Evolutionary conservation across 192 early-diverging fungal species (phyloP).

Genomic region (Phlyctochytrium bullatum): DNA sequence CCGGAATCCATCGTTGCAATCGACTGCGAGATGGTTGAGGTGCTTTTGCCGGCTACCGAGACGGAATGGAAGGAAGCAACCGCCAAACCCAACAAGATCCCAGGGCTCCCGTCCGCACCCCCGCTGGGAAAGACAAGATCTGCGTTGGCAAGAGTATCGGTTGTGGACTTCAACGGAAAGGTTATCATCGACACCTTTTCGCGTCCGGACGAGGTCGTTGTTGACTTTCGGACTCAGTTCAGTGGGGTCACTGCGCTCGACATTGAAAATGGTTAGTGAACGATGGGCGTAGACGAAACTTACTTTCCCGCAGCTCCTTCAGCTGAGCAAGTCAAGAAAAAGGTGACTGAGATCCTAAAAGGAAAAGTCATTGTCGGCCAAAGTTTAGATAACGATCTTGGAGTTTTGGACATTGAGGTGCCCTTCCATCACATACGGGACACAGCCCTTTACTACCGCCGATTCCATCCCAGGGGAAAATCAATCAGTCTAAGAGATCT

Average conservation of each 20-base stretch:
- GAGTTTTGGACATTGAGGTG: constrained; percentile 28
- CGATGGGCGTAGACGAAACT: background rate
- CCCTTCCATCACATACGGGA: constrained; percentile 74
- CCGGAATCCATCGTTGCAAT: constrained; percentile 8
- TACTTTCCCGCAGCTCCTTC: constrained; percentile 15
- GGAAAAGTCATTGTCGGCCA: constrained; percentile 80
- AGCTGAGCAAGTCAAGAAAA: constrained; percentile 2
- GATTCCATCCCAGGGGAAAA: constrained; percentile 62
- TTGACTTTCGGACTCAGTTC: constrained; percentile 80
- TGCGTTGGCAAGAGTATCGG: constrained; percentile 73
- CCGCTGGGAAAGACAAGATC: constrained; percentile 64
- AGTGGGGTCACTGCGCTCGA: constrained; percentile 78
- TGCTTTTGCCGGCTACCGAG: background rate
- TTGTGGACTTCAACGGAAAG: constrained; percentile 85
- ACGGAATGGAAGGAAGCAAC: background rate
- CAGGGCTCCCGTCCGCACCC: background rate
- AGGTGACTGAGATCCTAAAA: constrained; percentile 56
- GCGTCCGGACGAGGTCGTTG: constrained; percentile 69
- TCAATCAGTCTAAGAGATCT: constrained; percentile 70
- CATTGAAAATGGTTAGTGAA: constrained; percentile 43
- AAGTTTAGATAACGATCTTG: constrained; percentile 78
- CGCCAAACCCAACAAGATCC: background rate
- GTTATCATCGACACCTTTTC: constrained; percentile 79
- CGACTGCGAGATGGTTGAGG: constrained; percentile 31
- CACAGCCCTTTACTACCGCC: constrained; percentile 65